Percentiles rank a stretch among this genome's conserved stretches.
phyloP scores from a whole-genome alignment of 2,329 filamentous ascomycete genomes.

The Phaeoacremonium minimum region DNA sequence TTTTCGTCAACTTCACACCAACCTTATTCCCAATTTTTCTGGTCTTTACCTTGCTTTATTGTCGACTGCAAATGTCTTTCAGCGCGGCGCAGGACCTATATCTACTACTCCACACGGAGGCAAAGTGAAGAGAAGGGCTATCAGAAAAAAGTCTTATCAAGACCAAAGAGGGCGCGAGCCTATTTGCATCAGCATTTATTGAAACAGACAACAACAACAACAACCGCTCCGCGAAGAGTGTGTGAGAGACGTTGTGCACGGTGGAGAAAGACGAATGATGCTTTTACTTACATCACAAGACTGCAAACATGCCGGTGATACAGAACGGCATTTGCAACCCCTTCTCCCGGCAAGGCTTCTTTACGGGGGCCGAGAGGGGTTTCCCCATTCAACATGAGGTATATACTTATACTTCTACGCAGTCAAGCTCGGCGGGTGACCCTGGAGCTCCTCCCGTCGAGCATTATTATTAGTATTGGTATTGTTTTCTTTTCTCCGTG shows the following conservation, averaged over 20 bases:
- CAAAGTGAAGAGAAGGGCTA: background rate
- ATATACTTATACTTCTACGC: no score
- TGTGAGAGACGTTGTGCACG: constrained; percentile 7
- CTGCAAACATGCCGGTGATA: constrained; percentile 3
- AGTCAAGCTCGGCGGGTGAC: constrained; percentile 3
- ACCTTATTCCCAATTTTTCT: background rate
- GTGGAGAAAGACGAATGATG: constrained; percentile 6
- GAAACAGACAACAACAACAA: background rate
- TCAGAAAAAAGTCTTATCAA: background rate
- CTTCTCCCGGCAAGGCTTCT: background rate
- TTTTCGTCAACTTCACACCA: background rate
- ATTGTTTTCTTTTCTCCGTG: background rate
- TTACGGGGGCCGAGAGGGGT: constrained; percentile 1
- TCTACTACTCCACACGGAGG: no score
- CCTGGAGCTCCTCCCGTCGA: background rate
- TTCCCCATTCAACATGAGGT: constrained; percentile 2
- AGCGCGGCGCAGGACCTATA: constrained; percentile 2
- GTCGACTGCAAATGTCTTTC: background rate
- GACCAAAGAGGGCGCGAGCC: constrained; percentile 3
- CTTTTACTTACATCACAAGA: background rate
- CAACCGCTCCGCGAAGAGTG: background rate
- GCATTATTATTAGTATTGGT: background rate
- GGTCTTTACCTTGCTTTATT: background rate
- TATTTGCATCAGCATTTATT: background rate
- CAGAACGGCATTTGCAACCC: constrained; percentile 1